phyloP scores from a whole-genome alignment of 108 stramenopile species.

The Skeletonema grethae region DNA sequence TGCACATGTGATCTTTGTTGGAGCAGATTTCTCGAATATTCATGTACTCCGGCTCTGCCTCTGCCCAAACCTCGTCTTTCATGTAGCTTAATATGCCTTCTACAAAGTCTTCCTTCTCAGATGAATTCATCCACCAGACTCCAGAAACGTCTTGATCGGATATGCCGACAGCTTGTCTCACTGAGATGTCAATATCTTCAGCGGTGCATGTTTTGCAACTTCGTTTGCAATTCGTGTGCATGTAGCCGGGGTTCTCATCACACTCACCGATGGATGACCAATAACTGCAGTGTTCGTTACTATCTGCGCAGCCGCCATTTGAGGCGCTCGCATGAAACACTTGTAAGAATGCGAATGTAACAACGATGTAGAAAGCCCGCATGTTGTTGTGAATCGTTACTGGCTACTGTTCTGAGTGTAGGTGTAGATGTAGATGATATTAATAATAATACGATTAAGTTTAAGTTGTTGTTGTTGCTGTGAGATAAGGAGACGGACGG shows the following conservation, averaged over 20 bases:
- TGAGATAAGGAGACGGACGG: too few relatives aligned
- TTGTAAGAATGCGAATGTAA: not conserved
- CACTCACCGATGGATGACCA: conserved; percentile 80
- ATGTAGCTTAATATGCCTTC: conserved; percentile 63
- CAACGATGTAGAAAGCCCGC: not conserved
- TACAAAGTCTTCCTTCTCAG: conserved; percentile 51
- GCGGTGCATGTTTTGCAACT: conserved; percentile 57
- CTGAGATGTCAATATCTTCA: conserved; percentile 56
- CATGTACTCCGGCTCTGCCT: conserved; percentile 5
- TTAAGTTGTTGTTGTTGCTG: too few relatives aligned
- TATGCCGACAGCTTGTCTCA: conserved; percentile 35
- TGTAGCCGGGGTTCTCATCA: conserved; percentile 64
- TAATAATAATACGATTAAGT: too few relatives aligned
- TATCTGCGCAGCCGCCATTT: conserved; percentile 39
- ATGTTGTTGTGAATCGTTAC: too few relatives aligned
- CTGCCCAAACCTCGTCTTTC: conserved; percentile 53
- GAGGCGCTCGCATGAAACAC: not conserved
- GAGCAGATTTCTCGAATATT: conserved; percentile 48
- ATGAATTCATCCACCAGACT: conserved; percentile 26
- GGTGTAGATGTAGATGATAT: too few relatives aligned
- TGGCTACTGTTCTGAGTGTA: too few relatives aligned
- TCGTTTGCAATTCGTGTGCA: conserved; percentile 20
- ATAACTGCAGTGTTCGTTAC: conserved; percentile 64
- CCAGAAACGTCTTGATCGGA: not conserved
- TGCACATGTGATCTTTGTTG: conserved; percentile 69